Percentiles rank a stretch among this genome's conserved stretches.
These are phyloP conservation scores for Kwoniella pini DNA, from an alignment of 768 basidiomycete genomes.

Conservation along the genomic window DNA sequence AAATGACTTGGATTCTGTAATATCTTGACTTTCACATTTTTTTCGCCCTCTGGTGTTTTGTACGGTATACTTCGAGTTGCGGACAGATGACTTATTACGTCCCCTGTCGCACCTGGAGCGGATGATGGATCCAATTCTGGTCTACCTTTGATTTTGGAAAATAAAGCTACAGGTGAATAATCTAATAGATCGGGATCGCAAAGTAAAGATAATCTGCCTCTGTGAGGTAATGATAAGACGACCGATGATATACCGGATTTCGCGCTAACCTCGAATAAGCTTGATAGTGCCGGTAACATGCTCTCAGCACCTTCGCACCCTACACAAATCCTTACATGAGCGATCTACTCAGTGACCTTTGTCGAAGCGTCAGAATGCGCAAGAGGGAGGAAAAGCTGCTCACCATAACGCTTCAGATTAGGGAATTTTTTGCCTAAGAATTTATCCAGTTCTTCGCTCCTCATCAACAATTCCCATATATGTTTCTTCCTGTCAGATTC, in stretches of 20 bases:
- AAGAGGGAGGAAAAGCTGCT: too few relatives aligned
- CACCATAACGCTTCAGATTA: conserved; percentile 59
- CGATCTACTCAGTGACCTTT: too few relatives aligned
- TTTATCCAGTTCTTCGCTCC: conserved; percentile 78
- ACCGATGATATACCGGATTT: conserved; percentile 68
- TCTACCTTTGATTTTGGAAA: conserved; percentile 75
- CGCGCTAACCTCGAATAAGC: conserved; percentile 69
- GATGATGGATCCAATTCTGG: conserved; percentile 37
- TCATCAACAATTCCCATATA: conserved; percentile 65
- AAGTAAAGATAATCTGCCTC: conserved; percentile 81
- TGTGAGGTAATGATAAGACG: conserved; percentile 81
- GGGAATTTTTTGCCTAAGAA: conserved; percentile 88
- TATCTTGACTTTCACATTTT: conserved; percentile 69
- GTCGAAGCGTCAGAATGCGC: too few relatives aligned
- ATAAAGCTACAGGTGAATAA: conserved; percentile 68
- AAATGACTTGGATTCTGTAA: conserved; percentile 59
- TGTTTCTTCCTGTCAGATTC: conserved; percentile 13
- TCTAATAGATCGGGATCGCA: conserved; percentile 66
- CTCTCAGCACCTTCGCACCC: conserved; percentile 91
- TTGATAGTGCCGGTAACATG: conserved; percentile 84
- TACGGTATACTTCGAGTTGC: conserved; percentile 63
- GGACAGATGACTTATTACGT: conserved; percentile 85
- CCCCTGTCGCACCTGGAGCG: conserved; percentile 65
- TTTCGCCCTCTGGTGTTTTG: conserved; percentile 53
- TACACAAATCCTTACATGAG: conserved; percentile 48